Evolutionary conservation across 192 early-diverging fungal genomes (phyloP).

Genomic region (Coemansia sp.): DNA sequence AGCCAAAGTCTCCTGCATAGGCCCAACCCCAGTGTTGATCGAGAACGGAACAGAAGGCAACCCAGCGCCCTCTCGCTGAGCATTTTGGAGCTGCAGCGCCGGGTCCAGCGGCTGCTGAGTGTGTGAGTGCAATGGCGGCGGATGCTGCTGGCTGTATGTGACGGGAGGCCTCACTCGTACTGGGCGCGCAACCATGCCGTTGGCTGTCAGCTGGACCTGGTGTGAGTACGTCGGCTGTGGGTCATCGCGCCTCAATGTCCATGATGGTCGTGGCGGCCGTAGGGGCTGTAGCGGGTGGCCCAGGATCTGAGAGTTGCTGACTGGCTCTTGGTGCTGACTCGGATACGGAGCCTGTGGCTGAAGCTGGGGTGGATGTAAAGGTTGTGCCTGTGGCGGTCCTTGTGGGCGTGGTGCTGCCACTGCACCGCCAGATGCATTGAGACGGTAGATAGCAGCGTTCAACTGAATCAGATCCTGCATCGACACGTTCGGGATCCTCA

Average conservation of each 20-base stretch:
- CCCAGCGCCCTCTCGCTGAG: background rate
- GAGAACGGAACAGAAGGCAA: constrained; percentile 22
- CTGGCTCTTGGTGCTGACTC: constrained; percentile 8
- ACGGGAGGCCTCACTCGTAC: background rate
- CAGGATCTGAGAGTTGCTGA: constrained; percentile 39
- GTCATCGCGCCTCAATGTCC: constrained; percentile 49
- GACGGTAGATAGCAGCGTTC: constrained; percentile 51
- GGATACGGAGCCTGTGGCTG: background rate
- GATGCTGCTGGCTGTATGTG: background rate
- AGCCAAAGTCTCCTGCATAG: background rate
- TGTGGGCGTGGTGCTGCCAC: constrained; percentile 35
- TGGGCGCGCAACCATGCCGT: constrained; percentile 36
- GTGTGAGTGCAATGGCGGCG: background rate
- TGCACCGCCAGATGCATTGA: constrained; percentile 39
- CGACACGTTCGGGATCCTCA: constrained; percentile 43
- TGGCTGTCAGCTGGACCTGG: constrained; percentile 39
- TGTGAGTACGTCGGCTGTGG: constrained; percentile 37
- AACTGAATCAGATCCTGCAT: constrained; percentile 57
- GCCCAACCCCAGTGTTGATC: constrained; percentile 31
- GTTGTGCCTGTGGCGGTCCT: constrained; percentile 7
- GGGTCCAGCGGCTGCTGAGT: constrained; percentile 22
- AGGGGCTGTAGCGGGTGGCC: constrained; percentile 46
- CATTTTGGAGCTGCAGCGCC: constrained; percentile 14
- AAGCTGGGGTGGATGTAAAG: constrained; percentile 1
- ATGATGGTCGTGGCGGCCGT: constrained; percentile 47